A percentile compares a stretch with the other conserved stretches of the same genome.
These are phyloP conservation scores for Torulaspora franciscae DNA, from an alignment of 805 yeast genomes.

Conservation along the genomic window DNA sequence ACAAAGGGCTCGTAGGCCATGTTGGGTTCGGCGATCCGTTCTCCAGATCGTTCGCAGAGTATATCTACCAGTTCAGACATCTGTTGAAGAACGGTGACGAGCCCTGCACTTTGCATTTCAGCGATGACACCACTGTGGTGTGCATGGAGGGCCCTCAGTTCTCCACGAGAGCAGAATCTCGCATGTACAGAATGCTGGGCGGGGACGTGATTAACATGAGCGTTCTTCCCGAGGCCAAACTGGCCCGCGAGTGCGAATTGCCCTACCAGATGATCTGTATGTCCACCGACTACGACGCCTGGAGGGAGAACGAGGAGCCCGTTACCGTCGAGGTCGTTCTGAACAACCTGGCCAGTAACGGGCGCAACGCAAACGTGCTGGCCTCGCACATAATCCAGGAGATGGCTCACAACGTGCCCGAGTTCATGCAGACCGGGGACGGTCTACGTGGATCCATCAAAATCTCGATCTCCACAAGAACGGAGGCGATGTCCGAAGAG, in stretches of 20 bases:
- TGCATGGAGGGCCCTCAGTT: slow-evolving; percentile 99
- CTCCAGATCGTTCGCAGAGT: slow-evolving; percentile 63
- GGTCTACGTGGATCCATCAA: slow-evolving; percentile 73
- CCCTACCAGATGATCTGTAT: slow-evolving; percentile 97
- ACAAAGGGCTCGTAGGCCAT: slow-evolving; percentile 91
- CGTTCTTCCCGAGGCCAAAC: slow-evolving; percentile 92
- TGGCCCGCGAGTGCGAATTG: slow-evolving; percentile 96
- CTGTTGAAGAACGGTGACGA: slow-evolving; percentile 45
- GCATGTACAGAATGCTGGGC: slow-evolving; percentile 79
- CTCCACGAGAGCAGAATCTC: slow-evolving; percentile 93
- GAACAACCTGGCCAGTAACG: slow-evolving; percentile 81
- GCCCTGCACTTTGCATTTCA: slow-evolving; percentile 65
- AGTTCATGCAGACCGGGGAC: slow-evolving; percentile 58
- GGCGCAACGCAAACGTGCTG: slow-evolving; percentile 75
- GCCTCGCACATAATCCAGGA: slow-evolving; percentile 65
- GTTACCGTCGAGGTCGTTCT: slow-evolving; percentile 98
- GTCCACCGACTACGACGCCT: slow-evolving; percentile 98
- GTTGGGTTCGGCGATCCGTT: slow-evolving; percentile 98
- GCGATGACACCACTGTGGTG: slow-evolving; percentile 73
- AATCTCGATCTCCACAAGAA: slow-evolving; percentile 72
- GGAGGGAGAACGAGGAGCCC: slow-evolving; percentile 93
- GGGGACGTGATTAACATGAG: slow-evolving; percentile 97
- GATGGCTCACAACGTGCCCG: slow-evolving; percentile 56
- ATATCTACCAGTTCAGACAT: slow-evolving; percentile 57
- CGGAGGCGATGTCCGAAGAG: slow-evolving; percentile 65